These are phyloP conservation scores for Penicillium roqueforti DNA, from an alignment of 495 filamentous ascomycete genomes.

Conservation along the genomic window DNA sequence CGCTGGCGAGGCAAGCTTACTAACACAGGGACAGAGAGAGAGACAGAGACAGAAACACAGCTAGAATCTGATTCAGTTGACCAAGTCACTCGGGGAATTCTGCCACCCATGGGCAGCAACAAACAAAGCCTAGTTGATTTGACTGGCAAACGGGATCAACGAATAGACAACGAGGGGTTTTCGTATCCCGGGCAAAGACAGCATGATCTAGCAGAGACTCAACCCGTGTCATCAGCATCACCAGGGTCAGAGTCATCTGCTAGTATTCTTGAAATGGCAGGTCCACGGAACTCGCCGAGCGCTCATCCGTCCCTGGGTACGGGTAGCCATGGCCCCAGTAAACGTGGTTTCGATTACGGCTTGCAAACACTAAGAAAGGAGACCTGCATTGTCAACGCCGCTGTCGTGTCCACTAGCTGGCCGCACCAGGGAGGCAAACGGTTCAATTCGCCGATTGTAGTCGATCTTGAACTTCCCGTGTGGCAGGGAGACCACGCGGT, in stretches of 20 bases:
- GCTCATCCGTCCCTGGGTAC: slow-evolving; percentile 6
- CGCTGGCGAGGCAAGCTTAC: slow-evolving; percentile 25
- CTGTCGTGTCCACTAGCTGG: slow-evolving; percentile 64
- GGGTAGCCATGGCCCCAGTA: slow-evolving; percentile 3
- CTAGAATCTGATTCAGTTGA: slow-evolving; percentile 5
- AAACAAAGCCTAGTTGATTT: slow-evolving; percentile 58
- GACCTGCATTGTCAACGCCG: slow-evolving; percentile 74
- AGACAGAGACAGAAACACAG: not conserved
- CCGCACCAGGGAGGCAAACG: slow-evolving; percentile 55
- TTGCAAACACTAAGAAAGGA: slow-evolving; percentile 53
- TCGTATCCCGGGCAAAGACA: slow-evolving; percentile 3
- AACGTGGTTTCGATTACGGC: slow-evolving; percentile 14
- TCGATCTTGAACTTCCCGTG: slow-evolving; percentile 71
- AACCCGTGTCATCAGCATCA: slow-evolving; percentile 11
- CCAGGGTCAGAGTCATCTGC: slow-evolving; percentile 10
- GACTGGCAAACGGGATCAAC: slow-evolving; percentile 41
- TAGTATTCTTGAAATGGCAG: slow-evolving; percentile 4
- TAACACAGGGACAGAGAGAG: not conserved
- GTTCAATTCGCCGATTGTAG: slow-evolving; percentile 72
- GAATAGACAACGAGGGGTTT: slow-evolving; percentile 41
- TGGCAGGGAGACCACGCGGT: slow-evolving; percentile 26
- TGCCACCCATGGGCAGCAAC: slow-evolving; percentile 45
- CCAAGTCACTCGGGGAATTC: slow-evolving; percentile 7
- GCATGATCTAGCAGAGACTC: not conserved
- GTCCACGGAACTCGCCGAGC: not conserved